Evolutionary conservation across 805 yeast species (phyloP), one percentile per base, ranked within the genome.

Genomic region (Henningerozyma blattae): DNA sequence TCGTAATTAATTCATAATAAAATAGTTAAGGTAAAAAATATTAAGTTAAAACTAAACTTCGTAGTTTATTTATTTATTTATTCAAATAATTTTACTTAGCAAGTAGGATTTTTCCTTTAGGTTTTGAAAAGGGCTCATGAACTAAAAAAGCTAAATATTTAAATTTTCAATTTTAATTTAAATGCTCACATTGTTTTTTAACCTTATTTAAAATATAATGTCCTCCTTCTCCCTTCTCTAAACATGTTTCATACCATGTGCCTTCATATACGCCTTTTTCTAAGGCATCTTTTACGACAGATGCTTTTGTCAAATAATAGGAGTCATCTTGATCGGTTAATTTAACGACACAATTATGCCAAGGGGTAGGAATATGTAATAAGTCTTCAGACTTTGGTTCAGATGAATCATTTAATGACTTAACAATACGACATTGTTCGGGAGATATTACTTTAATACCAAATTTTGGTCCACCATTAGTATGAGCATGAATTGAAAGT

Each of bases 301-400:
- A 54, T 4, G 66, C 52, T 38, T 59, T 62, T 4, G 65, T 57
- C 40, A 64, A 50, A 37, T 46, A 59, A 36, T 37, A 52, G 15
- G 17, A 13, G 8, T 10, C 12, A 4, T 18, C 10, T 17, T n/a
- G 4, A 15, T 30, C 30, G 15, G 25, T 18, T 9, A 43, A 30
- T 18, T 46, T 40, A 18, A 69, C 67, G 12, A 73, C 64, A 34
- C 71, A 58, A 43, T 74, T 74, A 50, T 73, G 80, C 79, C 79
- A 74, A 31, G 80, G 79, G 0, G 79, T 73, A 32, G 80, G 79
- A 37, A 74, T 72, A 48, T 74, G 80, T 37, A 74, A 61, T 41
- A 69, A 55, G 42, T 70, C 77, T 29, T 68, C 72, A 45, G 57
- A 64, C 18, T 46, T 46, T 2, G 72, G 77, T 32, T 66, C 68